A percentile compares a stretch with the other conserved stretches of the same genome.
Evolutionary conservation across 2,329 filamentous ascomycete genomes (phyloP).

Genomic region (Aspergillus novofumigatus): DNA sequence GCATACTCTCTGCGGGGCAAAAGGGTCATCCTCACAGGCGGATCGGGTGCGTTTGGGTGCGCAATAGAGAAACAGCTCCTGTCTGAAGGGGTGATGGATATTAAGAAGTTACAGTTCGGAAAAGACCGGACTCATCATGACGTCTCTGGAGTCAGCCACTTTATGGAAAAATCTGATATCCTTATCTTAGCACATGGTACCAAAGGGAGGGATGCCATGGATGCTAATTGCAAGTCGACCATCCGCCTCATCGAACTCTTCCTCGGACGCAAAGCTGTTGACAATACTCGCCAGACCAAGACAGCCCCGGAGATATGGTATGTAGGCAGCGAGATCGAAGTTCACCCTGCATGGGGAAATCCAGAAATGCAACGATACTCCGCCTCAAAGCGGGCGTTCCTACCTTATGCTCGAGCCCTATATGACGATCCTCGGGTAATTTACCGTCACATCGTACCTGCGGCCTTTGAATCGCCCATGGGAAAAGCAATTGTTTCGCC

Average conservation of each 20-base stretch:
- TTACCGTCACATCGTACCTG: constrained; percentile 16
- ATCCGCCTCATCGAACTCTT: constrained; percentile 3
- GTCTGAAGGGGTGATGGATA: constrained; percentile 8
- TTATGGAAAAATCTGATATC: background rate
- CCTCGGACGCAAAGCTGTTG: too few species aligned
- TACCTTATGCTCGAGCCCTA: constrained; percentile 15
- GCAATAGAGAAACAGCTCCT: constrained; percentile 9
- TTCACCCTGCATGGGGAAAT: constrained; percentile 7
- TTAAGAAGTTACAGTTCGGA: constrained; percentile 6
- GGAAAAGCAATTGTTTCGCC: constrained; percentile 5
- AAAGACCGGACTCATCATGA: constrained; percentile 11
- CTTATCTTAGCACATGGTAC: constrained; percentile 13
- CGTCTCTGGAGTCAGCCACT: background rate
- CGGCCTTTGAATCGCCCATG: background rate
- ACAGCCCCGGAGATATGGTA: too few species aligned
- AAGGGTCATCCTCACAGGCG: constrained; percentile 9
- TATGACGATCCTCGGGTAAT: constrained; percentile 10
- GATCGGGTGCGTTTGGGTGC: constrained; percentile 9
- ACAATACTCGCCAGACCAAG: too few species aligned
- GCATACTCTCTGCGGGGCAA: constrained; percentile 14
- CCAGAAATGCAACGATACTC: constrained; percentile 5
- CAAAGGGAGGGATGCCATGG: constrained; percentile 7
- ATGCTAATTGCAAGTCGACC: constrained; percentile 9
- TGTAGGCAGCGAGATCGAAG: background rate
- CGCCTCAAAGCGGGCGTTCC: constrained; percentile 9